Conservation (phyloP, 192 early-diverging fungal species). For the Backusella tuberculispora region DNA sequence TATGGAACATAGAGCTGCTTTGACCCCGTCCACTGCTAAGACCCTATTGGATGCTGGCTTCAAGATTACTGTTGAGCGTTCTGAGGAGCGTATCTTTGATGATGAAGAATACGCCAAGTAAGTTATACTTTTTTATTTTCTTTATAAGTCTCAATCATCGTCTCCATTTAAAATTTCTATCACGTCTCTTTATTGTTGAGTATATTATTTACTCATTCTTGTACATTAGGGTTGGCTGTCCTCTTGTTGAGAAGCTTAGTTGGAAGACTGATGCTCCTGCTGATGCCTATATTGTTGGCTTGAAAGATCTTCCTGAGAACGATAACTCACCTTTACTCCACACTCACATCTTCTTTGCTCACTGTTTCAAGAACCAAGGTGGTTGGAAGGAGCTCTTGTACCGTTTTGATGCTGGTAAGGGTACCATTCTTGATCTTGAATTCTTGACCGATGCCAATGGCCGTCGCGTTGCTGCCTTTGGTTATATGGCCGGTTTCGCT, state of each 20-base stretch:
- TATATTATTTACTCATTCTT: background rate
- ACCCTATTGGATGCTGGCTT: slow-evolving; percentile 80
- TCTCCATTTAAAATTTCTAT: no score
- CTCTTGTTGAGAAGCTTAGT: slow-evolving; percentile 70
- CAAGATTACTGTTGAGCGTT: slow-evolving; percentile 88
- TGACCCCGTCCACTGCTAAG: slow-evolving; percentile 85
- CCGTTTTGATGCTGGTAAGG: slow-evolving; percentile 85
- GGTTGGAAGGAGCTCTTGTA: slow-evolving; percentile 92
- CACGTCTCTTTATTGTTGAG: no score
- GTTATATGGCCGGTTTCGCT: slow-evolving; percentile 95
- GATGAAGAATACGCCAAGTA: slow-evolving; percentile 84
- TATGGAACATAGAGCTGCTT: slow-evolving; percentile 90
- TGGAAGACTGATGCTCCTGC: slow-evolving; percentile 85
- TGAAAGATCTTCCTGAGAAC: slow-evolving; percentile 96
- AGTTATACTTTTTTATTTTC: background rate
- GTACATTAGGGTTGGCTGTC: slow-evolving; percentile 72
- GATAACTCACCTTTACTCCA: slow-evolving; percentile 86
- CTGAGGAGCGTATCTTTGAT: slow-evolving; percentile 82
- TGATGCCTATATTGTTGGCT: slow-evolving; percentile 90
- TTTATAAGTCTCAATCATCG: no score
- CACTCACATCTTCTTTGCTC: slow-evolving; percentile 96
- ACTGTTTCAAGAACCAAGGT: slow-evolving; percentile 94
- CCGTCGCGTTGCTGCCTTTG: slow-evolving; percentile 93
- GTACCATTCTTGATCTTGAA: slow-evolving; percentile 90
- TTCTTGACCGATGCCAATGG: slow-evolving; percentile 86